Conservation (phyloP, 352 stramenopile species). For the Phytophthora agathidicida region DNA sequence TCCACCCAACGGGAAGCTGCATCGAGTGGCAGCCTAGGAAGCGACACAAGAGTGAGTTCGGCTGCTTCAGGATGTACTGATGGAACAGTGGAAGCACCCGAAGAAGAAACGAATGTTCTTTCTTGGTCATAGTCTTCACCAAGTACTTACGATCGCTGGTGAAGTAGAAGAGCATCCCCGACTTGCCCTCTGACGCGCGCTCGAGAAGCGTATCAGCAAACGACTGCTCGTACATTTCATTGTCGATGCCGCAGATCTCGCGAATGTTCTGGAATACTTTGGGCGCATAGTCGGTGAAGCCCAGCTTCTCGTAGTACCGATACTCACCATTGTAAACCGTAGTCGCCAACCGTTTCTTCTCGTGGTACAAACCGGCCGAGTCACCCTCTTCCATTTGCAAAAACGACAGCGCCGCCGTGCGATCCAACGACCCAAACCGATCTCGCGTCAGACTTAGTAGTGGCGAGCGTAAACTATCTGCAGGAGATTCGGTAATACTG, state of each 20-base stretch:
- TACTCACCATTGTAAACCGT: slow-evolving; percentile 86
- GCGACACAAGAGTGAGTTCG: slow-evolving; percentile 78
- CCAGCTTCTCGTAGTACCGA: slow-evolving; percentile 87
- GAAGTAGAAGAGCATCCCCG: slow-evolving; percentile 90
- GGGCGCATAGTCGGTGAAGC: slow-evolving; percentile 87
- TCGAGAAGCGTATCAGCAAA: slow-evolving; percentile 87
- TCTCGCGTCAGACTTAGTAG: slow-evolving; percentile 43
- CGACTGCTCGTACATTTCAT: slow-evolving; percentile 81
- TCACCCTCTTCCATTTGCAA: slow-evolving; percentile 69
- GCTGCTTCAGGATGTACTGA: slow-evolving; percentile 86
- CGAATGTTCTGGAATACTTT: slow-evolving; percentile 88
- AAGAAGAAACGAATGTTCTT: slow-evolving; percentile 85
- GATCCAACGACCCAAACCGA: slow-evolving; percentile 47
- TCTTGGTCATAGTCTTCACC: slow-evolving; percentile 91
- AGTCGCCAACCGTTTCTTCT: slow-evolving; percentile 84
- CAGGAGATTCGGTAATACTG: slow-evolving; percentile 68
- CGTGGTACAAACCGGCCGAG: slow-evolving; percentile 66
- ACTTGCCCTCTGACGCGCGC: slow-evolving; percentile 85
- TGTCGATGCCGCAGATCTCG: slow-evolving; percentile 76
- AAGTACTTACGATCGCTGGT: slow-evolving; percentile 86
- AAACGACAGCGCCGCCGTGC: slow-evolving; percentile 52
- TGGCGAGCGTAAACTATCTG: slow-evolving; percentile 51
- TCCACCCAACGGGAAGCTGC: slow-evolving; percentile 89
- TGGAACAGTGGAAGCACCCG: slow-evolving; percentile 84
- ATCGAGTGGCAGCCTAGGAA: slow-evolving; percentile 89